A percentile compares a stretch with the other conserved stretches of the same genome.
Conservation (phyloP, 2,329 filamentous ascomycete genomes). For the Penicillium sp. region DNA sequence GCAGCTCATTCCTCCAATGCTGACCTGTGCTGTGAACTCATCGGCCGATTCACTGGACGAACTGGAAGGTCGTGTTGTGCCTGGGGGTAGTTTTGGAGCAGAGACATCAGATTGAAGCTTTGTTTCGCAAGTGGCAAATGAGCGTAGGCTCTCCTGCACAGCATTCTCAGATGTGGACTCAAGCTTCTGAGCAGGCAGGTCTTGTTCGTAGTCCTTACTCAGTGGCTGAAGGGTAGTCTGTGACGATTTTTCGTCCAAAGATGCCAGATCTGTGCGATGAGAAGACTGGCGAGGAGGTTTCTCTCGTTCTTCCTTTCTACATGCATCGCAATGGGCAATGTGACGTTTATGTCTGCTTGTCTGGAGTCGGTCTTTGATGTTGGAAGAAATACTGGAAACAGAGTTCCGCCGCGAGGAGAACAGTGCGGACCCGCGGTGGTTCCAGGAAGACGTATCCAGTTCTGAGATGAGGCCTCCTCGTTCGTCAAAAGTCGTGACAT, state of each 20-base stretch:
- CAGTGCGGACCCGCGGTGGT: conserved; percentile 28
- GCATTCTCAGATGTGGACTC: background rate
- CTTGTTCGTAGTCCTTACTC: conserved; percentile 1
- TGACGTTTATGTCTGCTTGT: conserved; percentile 36
- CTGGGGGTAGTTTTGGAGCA: background rate
- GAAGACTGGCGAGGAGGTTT: conserved; percentile 17
- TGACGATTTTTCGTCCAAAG: conserved; percentile 16
- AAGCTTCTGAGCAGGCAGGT: background rate
- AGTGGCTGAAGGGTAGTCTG: background rate
- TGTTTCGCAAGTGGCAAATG: conserved; percentile 4
- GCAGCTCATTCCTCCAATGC: conserved; percentile 72
- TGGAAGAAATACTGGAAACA: conserved; percentile 20
- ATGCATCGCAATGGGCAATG: conserved; percentile 53
- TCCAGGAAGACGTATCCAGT: conserved; percentile 35
- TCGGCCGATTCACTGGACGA: conserved; percentile 5
- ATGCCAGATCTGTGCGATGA: conserved; percentile 14
- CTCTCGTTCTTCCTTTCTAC: conserved; percentile 42
- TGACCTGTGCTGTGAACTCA: conserved; percentile 35
- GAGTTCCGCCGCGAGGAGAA: conserved; percentile 22
- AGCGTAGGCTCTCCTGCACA: background rate
- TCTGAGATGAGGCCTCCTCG: conserved; percentile 34
- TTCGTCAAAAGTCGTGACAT: conserved; percentile 43
- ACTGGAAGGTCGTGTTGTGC: conserved; percentile 1
- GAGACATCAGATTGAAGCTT: background rate
- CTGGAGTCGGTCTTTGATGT: conserved; percentile 21